Conservation (phyloP, 805 yeast species). For the Kuraishia cidri region DNA sequence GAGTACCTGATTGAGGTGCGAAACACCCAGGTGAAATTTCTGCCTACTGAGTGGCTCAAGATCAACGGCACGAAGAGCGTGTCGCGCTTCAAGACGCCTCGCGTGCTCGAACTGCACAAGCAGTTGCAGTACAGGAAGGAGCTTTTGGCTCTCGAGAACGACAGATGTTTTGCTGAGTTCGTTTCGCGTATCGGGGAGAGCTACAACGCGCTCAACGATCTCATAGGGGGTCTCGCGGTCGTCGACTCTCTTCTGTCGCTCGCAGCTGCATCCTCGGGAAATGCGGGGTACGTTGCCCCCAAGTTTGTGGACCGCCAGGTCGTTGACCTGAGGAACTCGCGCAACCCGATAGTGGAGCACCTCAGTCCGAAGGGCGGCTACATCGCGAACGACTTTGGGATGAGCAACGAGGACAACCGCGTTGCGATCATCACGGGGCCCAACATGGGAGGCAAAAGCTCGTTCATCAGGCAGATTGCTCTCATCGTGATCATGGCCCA, state of each 20-base stretch:
- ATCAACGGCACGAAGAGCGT: constrained; percentile 61
- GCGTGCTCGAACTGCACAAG: constrained; percentile 38
- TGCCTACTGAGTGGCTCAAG: constrained; percentile 76
- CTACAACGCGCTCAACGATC: constrained; percentile 26
- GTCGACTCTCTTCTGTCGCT: constrained; percentile 66
- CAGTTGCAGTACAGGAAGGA: constrained; percentile 55
- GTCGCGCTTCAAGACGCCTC: constrained; percentile 67
- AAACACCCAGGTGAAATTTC: constrained; percentile 38
- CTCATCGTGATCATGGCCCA: constrained; percentile 66
- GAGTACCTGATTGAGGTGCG: constrained; percentile 74
- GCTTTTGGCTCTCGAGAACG: constrained; percentile 32
- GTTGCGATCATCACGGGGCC: constrained; percentile 74
- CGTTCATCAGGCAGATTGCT: constrained; percentile 69
- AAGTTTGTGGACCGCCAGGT: constrained; percentile 33
- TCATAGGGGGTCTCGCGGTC: constrained; percentile 38
- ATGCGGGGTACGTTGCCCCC: constrained; percentile 41
- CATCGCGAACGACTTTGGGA: constrained; percentile 58
- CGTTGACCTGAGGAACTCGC: constrained; percentile 43
- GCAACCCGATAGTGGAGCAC: constrained; percentile 26
- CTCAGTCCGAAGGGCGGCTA: constrained; percentile 23
- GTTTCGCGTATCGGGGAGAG: constrained; percentile 26
- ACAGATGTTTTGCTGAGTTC: constrained; percentile 34
- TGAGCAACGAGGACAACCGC: constrained; percentile 37
- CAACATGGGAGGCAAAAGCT: constrained; percentile 83
- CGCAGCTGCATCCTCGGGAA: constrained; percentile 44